Conservation (phyloP, 768 basidiomycete species). For the Daedaleopsis nitida region DNA sequence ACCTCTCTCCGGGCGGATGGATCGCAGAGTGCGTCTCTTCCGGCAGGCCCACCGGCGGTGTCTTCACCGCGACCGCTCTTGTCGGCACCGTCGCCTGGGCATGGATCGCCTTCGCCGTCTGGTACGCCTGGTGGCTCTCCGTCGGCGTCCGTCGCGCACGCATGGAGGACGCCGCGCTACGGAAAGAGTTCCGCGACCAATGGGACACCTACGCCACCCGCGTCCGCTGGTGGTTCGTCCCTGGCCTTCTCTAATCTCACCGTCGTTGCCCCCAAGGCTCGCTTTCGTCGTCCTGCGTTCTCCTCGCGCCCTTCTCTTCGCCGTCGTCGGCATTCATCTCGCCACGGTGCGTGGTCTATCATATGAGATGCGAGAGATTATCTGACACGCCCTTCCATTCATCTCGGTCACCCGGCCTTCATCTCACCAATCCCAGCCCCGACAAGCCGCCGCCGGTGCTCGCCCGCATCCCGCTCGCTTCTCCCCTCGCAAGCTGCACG, state of each 20-base stretch:
- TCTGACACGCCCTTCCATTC: background rate
- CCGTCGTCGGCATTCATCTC: background rate
- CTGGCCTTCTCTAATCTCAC: constrained; percentile 15
- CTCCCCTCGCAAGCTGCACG: too few relatives aligned
- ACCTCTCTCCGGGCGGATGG: constrained; percentile 25
- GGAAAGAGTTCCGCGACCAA: constrained; percentile 19
- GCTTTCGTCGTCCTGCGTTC: too few relatives aligned
- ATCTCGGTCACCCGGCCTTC: too few relatives aligned
- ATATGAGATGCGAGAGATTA: too few relatives aligned
- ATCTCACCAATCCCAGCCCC: too few relatives aligned
- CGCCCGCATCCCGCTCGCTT: too few relatives aligned
- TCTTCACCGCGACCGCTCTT: background rate
- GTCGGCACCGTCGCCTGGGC: constrained; percentile 1
- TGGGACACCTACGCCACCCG: constrained; percentile 24
- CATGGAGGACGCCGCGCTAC: constrained; percentile 23
- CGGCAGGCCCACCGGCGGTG: background rate
- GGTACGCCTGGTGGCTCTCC: constrained; percentile 21
- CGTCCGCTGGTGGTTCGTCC: constrained; percentile 26
- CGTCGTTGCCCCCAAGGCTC: too few relatives aligned
- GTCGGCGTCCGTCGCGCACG: constrained; percentile 17
- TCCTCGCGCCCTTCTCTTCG: background rate
- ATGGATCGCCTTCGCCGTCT: constrained; percentile 18
- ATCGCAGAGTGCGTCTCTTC: constrained; percentile 20
- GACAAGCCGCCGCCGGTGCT: too few relatives aligned
- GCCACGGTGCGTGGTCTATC: too few relatives aligned